These are phyloP conservation scores for Boletus subparvulus DNA, from an alignment of 768 basidiomycete genomes.

Conservation along the genomic window DNA sequence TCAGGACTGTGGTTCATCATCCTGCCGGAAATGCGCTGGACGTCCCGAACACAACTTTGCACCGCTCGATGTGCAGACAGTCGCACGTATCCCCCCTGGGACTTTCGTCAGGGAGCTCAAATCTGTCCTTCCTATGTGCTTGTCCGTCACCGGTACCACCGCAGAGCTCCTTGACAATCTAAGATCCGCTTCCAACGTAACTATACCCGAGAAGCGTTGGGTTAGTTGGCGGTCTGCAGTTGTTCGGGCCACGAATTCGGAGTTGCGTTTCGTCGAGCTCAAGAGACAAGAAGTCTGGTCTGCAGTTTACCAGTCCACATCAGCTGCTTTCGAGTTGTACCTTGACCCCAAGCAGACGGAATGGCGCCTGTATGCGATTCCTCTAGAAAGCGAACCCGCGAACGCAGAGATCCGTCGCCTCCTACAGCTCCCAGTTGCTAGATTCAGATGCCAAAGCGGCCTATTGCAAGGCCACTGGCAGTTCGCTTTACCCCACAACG, in stretches of 20 bases:
- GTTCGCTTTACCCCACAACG: conserved; percentile 66
- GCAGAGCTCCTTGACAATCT: conserved; percentile 52
- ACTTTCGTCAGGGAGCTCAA: conserved; percentile 78
- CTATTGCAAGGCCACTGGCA: conserved; percentile 78
- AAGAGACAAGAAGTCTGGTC: conserved; percentile 91
- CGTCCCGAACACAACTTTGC: conserved; percentile 83
- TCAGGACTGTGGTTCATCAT: conserved; percentile 70
- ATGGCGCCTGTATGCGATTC: conserved; percentile 81
- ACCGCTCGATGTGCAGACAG: conserved; percentile 48
- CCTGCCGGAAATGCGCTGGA: conserved; percentile 85
- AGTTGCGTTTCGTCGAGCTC: conserved; percentile 80
- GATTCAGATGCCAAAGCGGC: conserved; percentile 55
- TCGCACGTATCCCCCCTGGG: conserved; percentile 67
- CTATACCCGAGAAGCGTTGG: conserved; percentile 62
- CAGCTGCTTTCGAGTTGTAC: conserved; percentile 70
- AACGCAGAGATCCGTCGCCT: conserved; percentile 77
- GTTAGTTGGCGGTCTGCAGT: conserved; percentile 67
- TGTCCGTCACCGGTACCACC: conserved; percentile 55
- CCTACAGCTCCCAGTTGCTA: conserved; percentile 73
- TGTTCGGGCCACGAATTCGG: conserved; percentile 52
- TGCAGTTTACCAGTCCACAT: conserved; percentile 69
- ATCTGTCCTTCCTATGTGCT: conserved; percentile 82
- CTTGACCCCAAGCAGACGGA: conserved; percentile 77
- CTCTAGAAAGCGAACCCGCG: conserved; percentile 65
- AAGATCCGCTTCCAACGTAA: conserved; percentile 37